A percentile compares a stretch with the other conserved stretches of the same genome.
Evolutionary conservation across 1,139 yeast species (phyloP).

Genomic region (Debaryomyces coudertii): DNA sequence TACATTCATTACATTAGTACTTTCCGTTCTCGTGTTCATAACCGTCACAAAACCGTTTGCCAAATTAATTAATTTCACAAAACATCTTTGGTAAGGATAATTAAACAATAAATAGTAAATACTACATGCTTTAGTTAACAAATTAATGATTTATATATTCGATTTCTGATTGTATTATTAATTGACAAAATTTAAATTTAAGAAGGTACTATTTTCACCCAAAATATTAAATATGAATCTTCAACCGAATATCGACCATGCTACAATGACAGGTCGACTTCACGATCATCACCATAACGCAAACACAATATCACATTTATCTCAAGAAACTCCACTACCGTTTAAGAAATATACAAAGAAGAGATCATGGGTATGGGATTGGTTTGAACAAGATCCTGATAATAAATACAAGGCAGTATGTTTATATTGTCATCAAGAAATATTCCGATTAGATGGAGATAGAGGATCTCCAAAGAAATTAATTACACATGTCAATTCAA

Average conservation of each 20-base stretch:
- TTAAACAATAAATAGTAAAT: not conserved
- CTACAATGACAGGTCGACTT: constrained; percentile 16
- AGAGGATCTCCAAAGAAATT: constrained; percentile 22
- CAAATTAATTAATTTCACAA: constrained; percentile 2
- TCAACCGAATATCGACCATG: constrained; percentile 13
- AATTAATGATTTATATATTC: not conserved
- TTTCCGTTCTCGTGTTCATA: not conserved
- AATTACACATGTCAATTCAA: constrained; percentile 20
- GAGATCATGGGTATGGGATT: constrained; percentile 23
- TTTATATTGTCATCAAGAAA: constrained; percentile 19
- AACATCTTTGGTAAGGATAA: not conserved
- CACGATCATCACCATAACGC: constrained; percentile 13
- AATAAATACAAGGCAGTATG: constrained; percentile 21
- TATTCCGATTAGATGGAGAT: constrained; percentile 21
- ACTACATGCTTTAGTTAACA: not conserved
- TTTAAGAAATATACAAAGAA: constrained; percentile 21
- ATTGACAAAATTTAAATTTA: not conserved
- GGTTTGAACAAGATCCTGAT: constrained; percentile 21
- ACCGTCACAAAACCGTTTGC: not conserved
- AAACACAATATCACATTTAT: constrained; percentile 16
- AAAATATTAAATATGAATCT: constrained; percentile 1
- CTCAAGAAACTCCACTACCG: constrained; percentile 19
- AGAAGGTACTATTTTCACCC: not conserved
- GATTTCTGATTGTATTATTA: not conserved
- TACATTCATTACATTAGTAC: not conserved